A percentile compares a stretch with the other conserved stretches of the same genome.
These are phyloP conservation scores for Penicillium nordicum DNA, from an alignment of 2,329 filamentous ascomycete genomes.

Conservation along the genomic window DNA sequence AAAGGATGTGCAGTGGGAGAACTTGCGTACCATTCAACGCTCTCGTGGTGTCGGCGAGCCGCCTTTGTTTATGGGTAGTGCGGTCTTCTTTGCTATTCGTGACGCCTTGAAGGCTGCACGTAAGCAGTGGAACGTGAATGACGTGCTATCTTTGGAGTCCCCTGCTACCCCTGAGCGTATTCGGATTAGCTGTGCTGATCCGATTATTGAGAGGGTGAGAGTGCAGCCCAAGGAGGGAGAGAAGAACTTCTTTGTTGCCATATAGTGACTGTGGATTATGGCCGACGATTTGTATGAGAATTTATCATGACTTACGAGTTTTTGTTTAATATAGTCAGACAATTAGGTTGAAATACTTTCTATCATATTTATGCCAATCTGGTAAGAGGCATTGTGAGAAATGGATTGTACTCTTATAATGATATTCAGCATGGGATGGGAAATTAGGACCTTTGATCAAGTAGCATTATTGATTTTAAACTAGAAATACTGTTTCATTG, in stretches of 20 bases:
- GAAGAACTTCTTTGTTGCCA: conserved; percentile 50
- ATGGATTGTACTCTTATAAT: no score
- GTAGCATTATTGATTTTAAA: not conserved
- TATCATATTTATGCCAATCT: not conserved
- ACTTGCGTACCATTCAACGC: conserved; percentile 53
- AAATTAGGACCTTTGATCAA: not conserved
- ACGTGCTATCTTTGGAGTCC: conserved; percentile 46
- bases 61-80: conserved; percentile 56
- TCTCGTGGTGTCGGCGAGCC: conserved; percentile 59
- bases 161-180: conserved; percentile 53
- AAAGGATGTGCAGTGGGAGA: conserved; percentile 55
- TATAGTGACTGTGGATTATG: conserved; percentile 23
- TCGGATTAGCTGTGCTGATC: conserved; percentile 46
- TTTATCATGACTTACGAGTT: not conserved
- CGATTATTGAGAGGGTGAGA: conserved; percentile 49
- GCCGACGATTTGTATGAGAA: conserved; percentile 12
- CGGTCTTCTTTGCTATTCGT: conserved; percentile 53
- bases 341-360: not conserved
- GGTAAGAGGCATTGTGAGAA: not conserved
- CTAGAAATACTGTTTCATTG: not conserved
- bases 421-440: no score
- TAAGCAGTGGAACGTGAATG: conserved; percentile 45
- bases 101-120: conserved; percentile 53
- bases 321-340: not conserved
- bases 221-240: conserved; percentile 51